Evolutionary conservation across 2,329 filamentous ascomycete genomes (phyloP).

Genomic region (Erysiphe pulchra): DNA sequence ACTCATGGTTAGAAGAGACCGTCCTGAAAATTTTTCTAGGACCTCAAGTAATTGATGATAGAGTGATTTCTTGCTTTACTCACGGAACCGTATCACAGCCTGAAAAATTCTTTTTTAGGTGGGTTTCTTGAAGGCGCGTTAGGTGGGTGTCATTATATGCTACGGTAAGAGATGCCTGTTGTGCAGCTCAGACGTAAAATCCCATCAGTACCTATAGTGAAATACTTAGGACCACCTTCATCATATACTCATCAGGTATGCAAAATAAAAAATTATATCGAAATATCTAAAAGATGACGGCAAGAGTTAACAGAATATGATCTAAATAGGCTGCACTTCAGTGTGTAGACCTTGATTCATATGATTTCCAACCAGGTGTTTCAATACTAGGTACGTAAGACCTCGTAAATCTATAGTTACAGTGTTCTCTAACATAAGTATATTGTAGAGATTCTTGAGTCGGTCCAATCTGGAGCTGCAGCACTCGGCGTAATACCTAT

Average conservation of each 20-base stretch:
- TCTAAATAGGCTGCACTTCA: slow-evolving; percentile 25
- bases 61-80: no score
- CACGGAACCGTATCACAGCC: no score
- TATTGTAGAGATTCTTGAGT: slow-evolving; percentile 45
- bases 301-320: background rate
- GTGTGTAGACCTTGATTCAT: slow-evolving; percentile 17
- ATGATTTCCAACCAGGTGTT: slow-evolving; percentile 17
- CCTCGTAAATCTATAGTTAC: background rate
- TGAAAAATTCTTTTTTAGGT: no score
- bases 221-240: slow-evolving; percentile 36
- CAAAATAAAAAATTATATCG: slow-evolving; percentile 3
- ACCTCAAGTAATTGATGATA: no score
- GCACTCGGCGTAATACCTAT: slow-evolving; percentile 69
- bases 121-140: no score
- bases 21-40: no score
- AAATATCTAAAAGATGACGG: background rate
- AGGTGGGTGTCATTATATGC: no score
- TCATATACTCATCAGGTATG: slow-evolving; percentile 45
- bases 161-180: no score
- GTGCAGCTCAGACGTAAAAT: background rate
- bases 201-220: slow-evolving; percentile 14
- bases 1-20: no score
- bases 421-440: background rate
- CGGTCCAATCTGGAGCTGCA: slow-evolving; percentile 40
- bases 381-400: slow-evolving; percentile 17